These are phyloP conservation scores for Umbilicaria muhlenbergii DNA, from an alignment of 495 filamentous ascomycete species.

Conservation along the genomic window DNA sequence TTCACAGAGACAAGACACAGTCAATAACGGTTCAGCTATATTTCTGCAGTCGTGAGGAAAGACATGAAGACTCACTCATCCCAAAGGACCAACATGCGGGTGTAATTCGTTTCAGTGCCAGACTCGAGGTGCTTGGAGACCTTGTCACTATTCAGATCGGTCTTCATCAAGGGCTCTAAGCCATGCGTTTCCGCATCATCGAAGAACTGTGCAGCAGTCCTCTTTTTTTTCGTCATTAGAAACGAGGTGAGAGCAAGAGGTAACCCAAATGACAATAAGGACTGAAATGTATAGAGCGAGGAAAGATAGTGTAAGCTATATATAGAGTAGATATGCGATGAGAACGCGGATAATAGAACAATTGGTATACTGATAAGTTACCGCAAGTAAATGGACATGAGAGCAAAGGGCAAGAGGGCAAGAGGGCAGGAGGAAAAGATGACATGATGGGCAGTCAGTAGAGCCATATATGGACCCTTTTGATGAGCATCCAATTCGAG, in stretches of 20 bases:
- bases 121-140: conserved; percentile 1
- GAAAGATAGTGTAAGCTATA: not conserved
- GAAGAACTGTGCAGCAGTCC: conserved; percentile 6
- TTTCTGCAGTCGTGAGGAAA: not conserved
- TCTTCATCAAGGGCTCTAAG: not conserved
- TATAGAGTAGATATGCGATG: not conserved
- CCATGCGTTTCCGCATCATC: conserved; percentile 4
- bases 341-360: not conserved
- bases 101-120: conserved; percentile 2
- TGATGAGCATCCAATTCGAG: conserved; percentile 3
- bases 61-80: not conserved
- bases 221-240: conserved; percentile 4
- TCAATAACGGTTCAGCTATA: not conserved
- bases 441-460: not conserved
- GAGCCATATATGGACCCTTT: not conserved
- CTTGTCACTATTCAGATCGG: conserved; percentile 4
- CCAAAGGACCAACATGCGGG: not conserved
- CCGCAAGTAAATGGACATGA: not conserved
- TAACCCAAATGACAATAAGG: not conserved
- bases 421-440: not conserved
- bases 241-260: not conserved
- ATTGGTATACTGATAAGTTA: not conserved
- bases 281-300: conserved; percentile 3
- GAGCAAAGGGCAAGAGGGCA: conserved; percentile 1
- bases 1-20: conserved; percentile 3